A percentile compares a stretch with the other conserved stretches of the same genome.
These are phyloP conservation scores for Salix brachista DNA, from an alignment of 345 rosid species.

Conservation along the genomic window DNA sequence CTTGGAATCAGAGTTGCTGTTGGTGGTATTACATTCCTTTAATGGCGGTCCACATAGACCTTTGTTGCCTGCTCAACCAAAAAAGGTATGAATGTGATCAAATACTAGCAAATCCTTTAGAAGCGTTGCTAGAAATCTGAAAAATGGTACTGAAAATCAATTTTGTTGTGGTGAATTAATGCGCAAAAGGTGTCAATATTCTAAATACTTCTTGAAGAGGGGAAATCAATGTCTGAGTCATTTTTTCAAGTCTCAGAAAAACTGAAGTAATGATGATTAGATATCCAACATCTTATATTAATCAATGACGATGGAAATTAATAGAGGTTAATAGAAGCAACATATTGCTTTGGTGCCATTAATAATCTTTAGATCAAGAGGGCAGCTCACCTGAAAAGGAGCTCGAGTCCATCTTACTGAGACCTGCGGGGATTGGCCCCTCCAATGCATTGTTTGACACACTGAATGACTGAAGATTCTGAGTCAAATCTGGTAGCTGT, in stretches of 20 bases:
- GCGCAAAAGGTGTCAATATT: not conserved
- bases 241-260: not conserved
- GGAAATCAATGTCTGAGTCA: not conserved
- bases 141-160: not conserved
- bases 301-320: not conserved
- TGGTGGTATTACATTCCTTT: not conserved
- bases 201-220: not conserved
- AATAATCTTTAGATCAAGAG: not conserved
- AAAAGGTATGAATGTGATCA: not conserved
- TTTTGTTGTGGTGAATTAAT: not conserved
- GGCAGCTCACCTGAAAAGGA: conserved; percentile 46
- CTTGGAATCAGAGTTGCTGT: not conserved
- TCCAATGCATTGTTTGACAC: conserved; percentile 53
- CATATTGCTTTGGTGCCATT: not conserved
- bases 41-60: conserved; percentile 68
- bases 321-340: not conserved
- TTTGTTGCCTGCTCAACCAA: conserved; percentile 50
- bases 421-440: conserved; percentile 55
- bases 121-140: not conserved
- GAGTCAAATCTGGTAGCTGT: conserved; percentile 46
- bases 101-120: not conserved
- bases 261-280: not conserved
- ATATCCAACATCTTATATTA: not conserved
- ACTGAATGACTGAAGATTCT: conserved; percentile 30
- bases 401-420: conserved; percentile 29